A percentile compares a stretch with the other conserved stretches of the same genome.
These are phyloP conservation scores for Candida labiduridarum DNA, from an alignment of 1,139 yeast genomes.

Conservation along the genomic window DNA sequence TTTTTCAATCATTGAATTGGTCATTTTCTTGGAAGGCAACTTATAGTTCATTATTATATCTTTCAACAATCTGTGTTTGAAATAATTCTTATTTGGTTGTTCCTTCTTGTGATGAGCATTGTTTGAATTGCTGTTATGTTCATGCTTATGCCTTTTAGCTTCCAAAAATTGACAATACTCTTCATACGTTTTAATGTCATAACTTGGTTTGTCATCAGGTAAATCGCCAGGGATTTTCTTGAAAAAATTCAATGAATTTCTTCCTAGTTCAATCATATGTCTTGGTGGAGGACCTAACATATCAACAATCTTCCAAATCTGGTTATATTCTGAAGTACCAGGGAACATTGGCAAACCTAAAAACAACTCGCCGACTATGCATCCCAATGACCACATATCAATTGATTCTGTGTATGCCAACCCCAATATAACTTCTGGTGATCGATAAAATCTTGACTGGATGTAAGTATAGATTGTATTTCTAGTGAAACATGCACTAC, in stretches of 20 bases:
- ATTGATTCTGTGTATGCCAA: conserved; percentile 88
- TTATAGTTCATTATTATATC: conserved; percentile 79
- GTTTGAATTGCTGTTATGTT: conserved; percentile 15
- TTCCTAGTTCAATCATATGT: conserved; percentile 97
- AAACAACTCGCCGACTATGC: conserved; percentile 92
- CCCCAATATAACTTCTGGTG: conserved; percentile 94
- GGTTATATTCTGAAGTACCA: conserved; percentile 93
- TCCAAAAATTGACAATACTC: conserved; percentile 43
- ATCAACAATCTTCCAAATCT: conserved; percentile 77
- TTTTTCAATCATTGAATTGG: conserved; percentile 59
- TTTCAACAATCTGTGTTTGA: conserved; percentile 68
- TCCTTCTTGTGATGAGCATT: conserved; percentile 45
- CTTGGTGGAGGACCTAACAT: conserved; percentile 88
- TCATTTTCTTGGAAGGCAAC: conserved; percentile 74
- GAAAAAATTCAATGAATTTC: conserved; percentile 74
- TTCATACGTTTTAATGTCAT: conserved; percentile 35
- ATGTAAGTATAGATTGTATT: conserved; percentile 92
- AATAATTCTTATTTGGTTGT: conserved; percentile 68
- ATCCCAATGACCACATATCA: conserved; percentile 98
- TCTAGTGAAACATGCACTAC: conserved; percentile 91
- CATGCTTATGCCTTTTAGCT: conserved; percentile 35
- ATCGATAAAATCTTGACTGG: conserved; percentile 92
- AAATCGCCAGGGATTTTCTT: conserved; percentile 37
- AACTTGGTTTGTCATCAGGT: conserved; percentile 32
- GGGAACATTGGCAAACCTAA: conserved; percentile 94